phyloP scores from a whole-genome alignment of 1,139 yeast species.

The Hansenula sp. region DNA sequence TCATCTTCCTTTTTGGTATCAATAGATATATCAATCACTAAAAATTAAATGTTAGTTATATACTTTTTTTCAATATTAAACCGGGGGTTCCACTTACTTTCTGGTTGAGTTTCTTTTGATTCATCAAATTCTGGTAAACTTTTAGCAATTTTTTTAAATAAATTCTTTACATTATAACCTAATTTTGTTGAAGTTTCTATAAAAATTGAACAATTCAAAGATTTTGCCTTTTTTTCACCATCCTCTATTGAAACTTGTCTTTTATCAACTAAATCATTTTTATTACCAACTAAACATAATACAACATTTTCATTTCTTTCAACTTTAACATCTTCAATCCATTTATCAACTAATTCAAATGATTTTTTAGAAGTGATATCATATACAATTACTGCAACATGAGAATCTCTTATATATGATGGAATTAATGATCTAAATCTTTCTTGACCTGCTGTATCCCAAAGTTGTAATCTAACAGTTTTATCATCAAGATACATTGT shows the following conservation, averaged over 20 bases:
- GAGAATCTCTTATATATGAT: conserved; percentile 91
- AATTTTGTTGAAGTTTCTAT: conserved; percentile 95
- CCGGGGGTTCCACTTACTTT: conserved; percentile 24
- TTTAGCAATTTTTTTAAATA: conserved; percentile 88
- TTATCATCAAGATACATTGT: conserved; percentile 77
- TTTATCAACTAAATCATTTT: conserved; percentile 57
- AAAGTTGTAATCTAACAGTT: conserved; percentile 67
- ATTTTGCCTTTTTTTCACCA: conserved; percentile 74
- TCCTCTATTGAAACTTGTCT: conserved; percentile 82
- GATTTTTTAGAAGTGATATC: conserved; percentile 87
- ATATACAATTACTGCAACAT: conserved; percentile 93
- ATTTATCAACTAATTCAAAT: conserved; percentile 67
- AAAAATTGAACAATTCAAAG: conserved; percentile 71
- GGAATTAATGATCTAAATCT: conserved; percentile 92
- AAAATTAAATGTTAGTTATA: conserved; percentile 8
- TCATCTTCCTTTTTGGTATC: conserved; percentile 17
- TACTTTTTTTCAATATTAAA: background rate
- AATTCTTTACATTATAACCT: conserved; percentile 84
- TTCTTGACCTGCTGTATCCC: conserved; percentile 99
- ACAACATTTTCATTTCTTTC: conserved; percentile 72
- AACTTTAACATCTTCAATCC: conserved; percentile 83
- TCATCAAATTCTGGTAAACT: conserved; percentile 82
- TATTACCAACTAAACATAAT: conserved; percentile 75
- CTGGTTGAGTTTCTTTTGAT: conserved; percentile 34
- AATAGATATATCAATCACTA: conserved; percentile 20